Evolutionary conservation across 352 stramenopile species (phyloP), one percentile per base, ranked within the genome.

Genomic region (Globisporangium echinulatum): DNA sequence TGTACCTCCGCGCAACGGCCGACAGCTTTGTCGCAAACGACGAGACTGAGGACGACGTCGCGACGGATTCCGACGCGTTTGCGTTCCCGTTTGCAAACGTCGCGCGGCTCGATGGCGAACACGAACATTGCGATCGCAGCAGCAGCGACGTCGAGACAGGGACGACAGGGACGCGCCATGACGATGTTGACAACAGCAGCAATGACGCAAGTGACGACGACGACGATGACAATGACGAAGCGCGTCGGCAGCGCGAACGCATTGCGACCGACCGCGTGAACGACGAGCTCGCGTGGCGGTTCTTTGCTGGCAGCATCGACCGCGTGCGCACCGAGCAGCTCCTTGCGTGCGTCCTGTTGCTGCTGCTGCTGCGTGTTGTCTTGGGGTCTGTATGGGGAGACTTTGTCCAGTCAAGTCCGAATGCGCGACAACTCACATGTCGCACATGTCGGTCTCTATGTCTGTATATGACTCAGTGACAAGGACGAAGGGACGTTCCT

Each of bases 221-320:
- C 47, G 65, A 73, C 15, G 59, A 77, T 17, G 68, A 84, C 48
- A 60, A 66, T 39, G 68, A 74, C 17, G 70, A 80, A 46, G 52
- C 68, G 37, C 62, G 67, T 13, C 52, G 60, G 64, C 58, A 73
- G 67, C 61, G 67, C 19, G 71, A 84, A 47, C 75, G 65, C 47
- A 61, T 53, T 5, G 67, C 72, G 47, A 66, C 67, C 52, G 77
- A 85, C 43, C 70, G 68, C 33, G 53, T 67, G 43, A 85, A 82
- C 51, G 80, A 92, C 49, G 62, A 84, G 39, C 73, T 87, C 17
- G 79, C 75, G 36, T 94, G 85, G 85, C 64, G 69, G 39, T 94
- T 90, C 63, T 92, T 92, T 46, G 82, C 82, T 39, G 85, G 85
- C 4, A 92, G 77, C 56, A 91, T 94, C 52, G 87, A 64, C 46